phyloP scores from a whole-genome alignment of 371 early-diverging fungal species.

The Mortierella sp. region DNA sequence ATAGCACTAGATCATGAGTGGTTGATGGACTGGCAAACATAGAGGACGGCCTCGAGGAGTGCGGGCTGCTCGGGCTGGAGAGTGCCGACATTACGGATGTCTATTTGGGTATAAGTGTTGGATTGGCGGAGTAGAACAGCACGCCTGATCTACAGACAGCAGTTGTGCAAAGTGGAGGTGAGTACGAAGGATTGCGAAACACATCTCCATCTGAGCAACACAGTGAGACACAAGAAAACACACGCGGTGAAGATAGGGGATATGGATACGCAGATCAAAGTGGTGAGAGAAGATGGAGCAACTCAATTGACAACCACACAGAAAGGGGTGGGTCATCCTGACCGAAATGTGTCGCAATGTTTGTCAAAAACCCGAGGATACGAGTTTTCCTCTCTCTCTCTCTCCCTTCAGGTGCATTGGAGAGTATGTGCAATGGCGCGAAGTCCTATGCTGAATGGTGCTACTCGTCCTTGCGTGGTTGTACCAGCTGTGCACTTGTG shows the following conservation, averaged over 20 bases:
- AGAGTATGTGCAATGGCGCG: not conserved
- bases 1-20: constrained; percentile 12
- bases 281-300: not conserved
- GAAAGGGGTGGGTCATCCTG: not conserved
- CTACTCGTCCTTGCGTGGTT: not conserved
- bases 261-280: not conserved
- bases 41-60: constrained; percentile 23
- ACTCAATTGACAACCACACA: not conserved
- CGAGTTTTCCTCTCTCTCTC: too few species aligned
- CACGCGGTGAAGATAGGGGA: not conserved
- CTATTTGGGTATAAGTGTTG: constrained; percentile 11
- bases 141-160: not conserved
- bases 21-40: constrained; percentile 3
- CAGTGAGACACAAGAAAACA: not conserved
- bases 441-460: not conserved
- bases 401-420: too few species aligned
- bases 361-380: not conserved
- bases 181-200: too few species aligned
- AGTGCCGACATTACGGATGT: constrained; percentile 4
- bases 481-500: too few species aligned
- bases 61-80: constrained; percentile 16
- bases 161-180: too few species aligned
- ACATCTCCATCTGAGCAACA: too few species aligned
- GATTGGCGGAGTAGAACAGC: not conserved
- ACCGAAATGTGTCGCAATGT: not conserved